Evolutionary conservation across 83 land plant species (phyloP).

Genomic region (Thuja plicata): DNA sequence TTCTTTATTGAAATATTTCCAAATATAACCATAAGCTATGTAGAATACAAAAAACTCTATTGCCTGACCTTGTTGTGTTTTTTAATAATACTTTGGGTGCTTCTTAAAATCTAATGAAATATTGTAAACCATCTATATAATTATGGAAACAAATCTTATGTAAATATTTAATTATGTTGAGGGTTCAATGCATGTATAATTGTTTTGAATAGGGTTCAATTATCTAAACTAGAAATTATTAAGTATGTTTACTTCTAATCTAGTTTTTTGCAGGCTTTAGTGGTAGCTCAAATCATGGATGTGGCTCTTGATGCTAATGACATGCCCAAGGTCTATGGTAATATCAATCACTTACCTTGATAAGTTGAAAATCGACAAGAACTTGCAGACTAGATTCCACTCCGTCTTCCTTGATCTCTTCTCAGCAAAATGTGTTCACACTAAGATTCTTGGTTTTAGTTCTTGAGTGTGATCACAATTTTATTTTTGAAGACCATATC

Average conservation of each 20-base stretch:
- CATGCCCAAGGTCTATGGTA: constrained; percentile 36
- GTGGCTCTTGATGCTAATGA: constrained; percentile 76
- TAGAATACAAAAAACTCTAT: background rate
- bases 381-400: constrained; percentile 16
- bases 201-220: too few species aligned
- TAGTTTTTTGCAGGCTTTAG: constrained; percentile 64
- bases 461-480: constrained; percentile 78
- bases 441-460: constrained; percentile 77
- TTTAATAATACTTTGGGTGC: background rate
- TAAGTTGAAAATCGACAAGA: background rate
- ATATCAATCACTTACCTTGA: constrained; percentile 41
- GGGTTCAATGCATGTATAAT: too few species aligned
- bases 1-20: background rate
- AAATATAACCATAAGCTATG: background rate
- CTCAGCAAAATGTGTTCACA: constrained; percentile 75
- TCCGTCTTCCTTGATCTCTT: too few species aligned
- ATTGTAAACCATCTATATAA: too few species aligned
- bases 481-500: background rate
- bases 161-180: too few species aligned
- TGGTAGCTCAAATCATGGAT: too few species aligned
- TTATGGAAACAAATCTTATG: too few species aligned
- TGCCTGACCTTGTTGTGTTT: background rate
- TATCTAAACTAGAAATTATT: background rate
- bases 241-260: background rate
- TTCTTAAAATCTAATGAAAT: too few species aligned